phyloP scores from a whole-genome alignment of 1,284 basidiomycete species.

The Ustilago shanxiensis region DNA sequence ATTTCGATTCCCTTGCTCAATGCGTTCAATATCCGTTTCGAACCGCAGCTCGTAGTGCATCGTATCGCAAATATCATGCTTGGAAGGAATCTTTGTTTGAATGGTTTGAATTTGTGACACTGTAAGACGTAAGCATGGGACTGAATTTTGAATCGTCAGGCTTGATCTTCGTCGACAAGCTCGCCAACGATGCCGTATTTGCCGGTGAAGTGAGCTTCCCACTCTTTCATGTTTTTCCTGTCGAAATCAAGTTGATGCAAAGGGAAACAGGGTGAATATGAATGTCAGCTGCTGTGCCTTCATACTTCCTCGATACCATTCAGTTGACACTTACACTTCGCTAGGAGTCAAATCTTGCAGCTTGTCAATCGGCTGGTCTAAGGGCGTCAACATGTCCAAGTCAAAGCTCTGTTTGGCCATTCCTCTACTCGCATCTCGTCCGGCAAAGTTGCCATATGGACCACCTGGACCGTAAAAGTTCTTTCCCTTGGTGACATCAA shows the following conservation, averaged over 20 bases:
- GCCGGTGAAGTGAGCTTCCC: conserved; percentile 62
- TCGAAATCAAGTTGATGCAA: not conserved
- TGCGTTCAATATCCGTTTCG: not conserved
- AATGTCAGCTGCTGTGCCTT: not conserved
- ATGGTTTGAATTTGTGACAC: not conserved
- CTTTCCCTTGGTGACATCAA: conserved; percentile 87
- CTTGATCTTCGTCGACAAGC: conserved; percentile 62
- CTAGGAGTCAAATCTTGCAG: conserved; percentile 81
- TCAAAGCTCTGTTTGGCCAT: conserved; percentile 99
- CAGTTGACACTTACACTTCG: conserved; percentile 79
- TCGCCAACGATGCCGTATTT: conserved; percentile 68
- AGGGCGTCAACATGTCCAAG: conserved; percentile 85
- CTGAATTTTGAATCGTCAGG: not conserved
- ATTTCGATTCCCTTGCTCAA: not conserved
- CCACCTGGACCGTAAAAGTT: conserved; percentile 94
- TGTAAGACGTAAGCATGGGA: not conserved
- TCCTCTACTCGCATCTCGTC: conserved; percentile 89
- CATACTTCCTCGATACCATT: not conserved
- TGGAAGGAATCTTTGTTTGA: not conserved
- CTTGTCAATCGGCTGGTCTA: conserved; percentile 87
- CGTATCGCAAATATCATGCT: conserved; percentile 1
- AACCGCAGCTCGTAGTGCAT: conserved; percentile 3
- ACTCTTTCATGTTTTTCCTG: conserved; percentile 64
- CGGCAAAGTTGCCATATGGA: conserved; percentile 96
- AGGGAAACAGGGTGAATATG: not conserved